Conservation (phyloP, 2,329 filamentous ascomycete genomes). For the Colletotrichum costaricense region DNA sequence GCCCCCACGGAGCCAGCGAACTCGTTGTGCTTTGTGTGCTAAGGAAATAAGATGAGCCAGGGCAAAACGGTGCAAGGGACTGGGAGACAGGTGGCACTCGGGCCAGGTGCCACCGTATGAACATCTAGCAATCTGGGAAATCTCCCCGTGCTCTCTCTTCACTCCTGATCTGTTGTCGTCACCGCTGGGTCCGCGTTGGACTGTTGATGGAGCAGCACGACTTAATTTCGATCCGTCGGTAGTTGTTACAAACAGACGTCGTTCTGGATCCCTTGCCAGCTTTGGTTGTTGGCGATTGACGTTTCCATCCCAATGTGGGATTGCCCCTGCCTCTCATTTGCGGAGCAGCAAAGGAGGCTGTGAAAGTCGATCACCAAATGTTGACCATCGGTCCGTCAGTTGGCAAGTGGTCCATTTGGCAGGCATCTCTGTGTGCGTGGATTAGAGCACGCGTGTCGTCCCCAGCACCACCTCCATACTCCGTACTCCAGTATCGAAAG, state of each 20-base stretch:
- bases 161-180: constrained; percentile 21
- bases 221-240: constrained; percentile 30
- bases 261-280: constrained; percentile 8
- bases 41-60: constrained; percentile 2
- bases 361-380: constrained; percentile 24
- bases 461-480: neutral
- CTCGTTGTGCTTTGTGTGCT: neutral
- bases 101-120: constrained; percentile 12
- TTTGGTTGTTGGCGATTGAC: constrained; percentile 9
- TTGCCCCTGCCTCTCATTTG: constrained; percentile 25
- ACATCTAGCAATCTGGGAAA: constrained; percentile 19
- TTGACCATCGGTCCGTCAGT: constrained; percentile 7
- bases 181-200: constrained; percentile 11
- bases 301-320: constrained; percentile 23
- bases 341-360: constrained; percentile 29
- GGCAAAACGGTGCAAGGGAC: neutral
- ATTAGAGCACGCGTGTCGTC: constrained; percentile 12
- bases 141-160: constrained; percentile 6
- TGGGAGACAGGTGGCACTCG: neutral
- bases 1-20: neutral
- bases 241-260: constrained; percentile 31
- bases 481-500: constrained; percentile 3
- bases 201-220: constrained; percentile 16
- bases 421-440: neutral
- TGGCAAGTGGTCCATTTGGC: neutral